These are phyloP conservation scores for Calocybe indica DNA, from an alignment of 768 basidiomycete species.

Conservation along the genomic window DNA sequence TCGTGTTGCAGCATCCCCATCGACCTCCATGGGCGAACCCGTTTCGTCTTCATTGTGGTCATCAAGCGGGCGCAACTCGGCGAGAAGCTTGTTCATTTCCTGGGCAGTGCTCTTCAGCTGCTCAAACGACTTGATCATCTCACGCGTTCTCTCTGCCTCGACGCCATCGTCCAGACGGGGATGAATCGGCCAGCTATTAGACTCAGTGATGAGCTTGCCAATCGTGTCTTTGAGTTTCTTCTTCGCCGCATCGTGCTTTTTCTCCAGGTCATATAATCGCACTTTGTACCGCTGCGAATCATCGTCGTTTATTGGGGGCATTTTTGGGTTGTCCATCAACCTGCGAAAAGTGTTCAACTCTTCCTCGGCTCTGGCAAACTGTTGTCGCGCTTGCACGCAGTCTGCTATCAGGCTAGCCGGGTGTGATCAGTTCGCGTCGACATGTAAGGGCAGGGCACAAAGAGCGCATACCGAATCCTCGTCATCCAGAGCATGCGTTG, in stretches of 20 bases:
- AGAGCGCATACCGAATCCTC: conserved; percentile 15
- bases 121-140: conserved; percentile 14
- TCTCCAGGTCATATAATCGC: conserved; percentile 14
- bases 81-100: conserved; percentile 14
- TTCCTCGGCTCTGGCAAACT: conserved; percentile 10
- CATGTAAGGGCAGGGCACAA: neutral
- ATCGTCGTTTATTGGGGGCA: conserved; percentile 9
- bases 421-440: neutral
- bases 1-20: conserved; percentile 8
- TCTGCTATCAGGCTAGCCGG: conserved; percentile 8
- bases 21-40: conserved; percentile 9
- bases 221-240: conserved; percentile 12
- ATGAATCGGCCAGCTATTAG: conserved; percentile 23
- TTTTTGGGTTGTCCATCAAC: conserved; percentile 10
- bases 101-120: conserved; percentile 16
- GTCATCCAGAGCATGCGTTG: conserved; percentile 16
- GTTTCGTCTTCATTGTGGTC: neutral
- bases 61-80: conserved; percentile 10
- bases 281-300: conserved; percentile 7
- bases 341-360: conserved; percentile 11
- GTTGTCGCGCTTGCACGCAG: conserved; percentile 4
- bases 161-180: conserved; percentile 14
- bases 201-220: conserved; percentile 10
- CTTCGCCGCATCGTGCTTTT: conserved; percentile 13
- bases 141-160: conserved; percentile 12